Conservation (phyloP, 108 stramenopile genomes). For the Nitzschia palea region DNA sequence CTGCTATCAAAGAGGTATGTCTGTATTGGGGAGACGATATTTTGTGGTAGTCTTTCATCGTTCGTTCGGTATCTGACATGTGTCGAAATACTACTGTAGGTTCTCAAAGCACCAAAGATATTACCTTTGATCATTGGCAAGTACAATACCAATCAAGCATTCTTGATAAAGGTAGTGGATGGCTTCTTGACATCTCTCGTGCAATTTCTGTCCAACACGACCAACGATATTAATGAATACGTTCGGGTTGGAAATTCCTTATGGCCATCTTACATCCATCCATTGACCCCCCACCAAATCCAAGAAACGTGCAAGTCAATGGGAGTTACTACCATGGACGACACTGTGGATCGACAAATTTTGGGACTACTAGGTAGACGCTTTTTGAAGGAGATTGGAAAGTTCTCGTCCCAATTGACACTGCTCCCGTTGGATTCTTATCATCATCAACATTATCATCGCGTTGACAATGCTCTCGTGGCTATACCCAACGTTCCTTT, state of each 20-base stretch:
- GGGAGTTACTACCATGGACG: neutral
- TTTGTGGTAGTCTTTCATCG: too few relatives aligned
- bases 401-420: neutral
- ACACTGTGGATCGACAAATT: neutral
- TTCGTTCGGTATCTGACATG: neutral
- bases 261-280: conserved; percentile 57
- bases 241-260: conserved; percentile 49
- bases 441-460: neutral
- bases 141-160: neutral
- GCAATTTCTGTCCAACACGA: conserved; percentile 44
- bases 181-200: conserved; percentile 61
- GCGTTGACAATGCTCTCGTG: neutral
- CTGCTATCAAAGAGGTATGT: conserved; percentile 34
- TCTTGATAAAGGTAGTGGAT: conserved; percentile 10
- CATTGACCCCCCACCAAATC: conserved; percentile 27
- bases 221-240: conserved; percentile 61
- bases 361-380: neutral
- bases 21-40: neutral
- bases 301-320: conserved; percentile 8
- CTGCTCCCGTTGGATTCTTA: neutral
- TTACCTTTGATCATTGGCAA: neutral
- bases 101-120: neutral
- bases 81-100: neutral
- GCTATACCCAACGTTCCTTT: neutral
- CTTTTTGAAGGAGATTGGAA: neutral